Base-by-base conservation (phyloP, 2,329 filamentous ascomycete genomes). In the Pseudogymnoascus sp. region DNA sequence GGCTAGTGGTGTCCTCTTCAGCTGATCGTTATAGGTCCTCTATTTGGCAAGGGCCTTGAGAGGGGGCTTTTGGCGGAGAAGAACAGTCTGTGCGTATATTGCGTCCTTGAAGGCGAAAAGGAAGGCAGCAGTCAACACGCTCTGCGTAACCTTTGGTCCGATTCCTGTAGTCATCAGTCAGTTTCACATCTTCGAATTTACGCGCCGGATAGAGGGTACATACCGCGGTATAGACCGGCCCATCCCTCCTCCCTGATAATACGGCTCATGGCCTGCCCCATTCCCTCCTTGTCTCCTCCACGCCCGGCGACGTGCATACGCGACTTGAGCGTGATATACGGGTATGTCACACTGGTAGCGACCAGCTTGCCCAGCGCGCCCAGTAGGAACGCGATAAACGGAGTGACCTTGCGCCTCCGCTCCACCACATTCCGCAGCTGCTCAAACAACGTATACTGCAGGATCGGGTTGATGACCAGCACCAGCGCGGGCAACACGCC, bases 381-480 rank as follows among this genome's bases (percentile, higher is more conserved):
- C 2, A 99, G 82, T 73, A 95, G 85, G 76, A 99, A 99, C 60
- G 91, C 92, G 69, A 96, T 85, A 62, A 86, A 88, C 1, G 93
- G 91, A 0, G 91, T 96, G 63, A 98, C 84, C 65, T 71, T 75
- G 67, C 83, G 82, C 75, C 84, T 89, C 22, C 59, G 59, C 84
- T 97, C 93, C 63, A 97, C 78, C 26, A 83, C 72, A 75, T 98
- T 96, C 85, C 97, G 98, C 79, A 98, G 81, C 81, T 99, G 93
- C 82, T 99, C 95, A 72, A 98, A 99, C 63, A 99, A 89, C 14
- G 95, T 99, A 78, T 99, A 99, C 79, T 99, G 95, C 67, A 99
- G 81, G 69, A 99, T 99, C 4, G 95, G 95, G 80, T 99, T 99
- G 79, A 97, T 92, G 72, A 99, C 95, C 67, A 99, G 82, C 68